phyloP scores from a whole-genome alignment of 2,329 filamentous ascomycete genomes.

The Aspergillus phoenicis region DNA sequence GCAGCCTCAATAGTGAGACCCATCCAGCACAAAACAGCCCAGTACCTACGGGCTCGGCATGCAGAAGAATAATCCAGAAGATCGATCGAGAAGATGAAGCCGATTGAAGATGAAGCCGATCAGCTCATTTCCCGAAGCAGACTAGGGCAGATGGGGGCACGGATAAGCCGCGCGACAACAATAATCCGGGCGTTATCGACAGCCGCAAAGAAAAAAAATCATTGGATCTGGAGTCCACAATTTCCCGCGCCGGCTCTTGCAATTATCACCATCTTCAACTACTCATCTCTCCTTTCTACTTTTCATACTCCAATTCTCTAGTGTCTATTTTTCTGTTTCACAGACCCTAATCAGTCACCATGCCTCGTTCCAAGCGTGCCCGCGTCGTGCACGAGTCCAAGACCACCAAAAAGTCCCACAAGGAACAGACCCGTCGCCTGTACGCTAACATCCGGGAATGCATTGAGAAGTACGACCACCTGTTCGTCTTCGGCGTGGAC shows the following conservation, averaged over 20 bases:
- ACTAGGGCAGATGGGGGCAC: conserved; percentile 29
- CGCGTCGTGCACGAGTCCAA: conserved; percentile 88
- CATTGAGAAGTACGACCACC: conserved; percentile 81
- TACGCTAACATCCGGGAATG: conserved; percentile 86
- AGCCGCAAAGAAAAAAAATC: conserved; percentile 35
- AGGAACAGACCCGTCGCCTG: conserved; percentile 82
- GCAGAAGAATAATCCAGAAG: neutral
- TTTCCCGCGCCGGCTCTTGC: conserved; percentile 22
- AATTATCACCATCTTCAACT: neutral
- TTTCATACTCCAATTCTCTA: neutral
- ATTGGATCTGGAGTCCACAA: conserved; percentile 26
- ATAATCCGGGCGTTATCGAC: conserved; percentile 43
- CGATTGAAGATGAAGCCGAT: conserved; percentile 12
- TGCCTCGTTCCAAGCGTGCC: conserved; percentile 96
- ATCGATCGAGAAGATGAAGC: conserved; percentile 7
- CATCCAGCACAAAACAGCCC: neutral
- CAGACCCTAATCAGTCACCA: conserved; percentile 47
- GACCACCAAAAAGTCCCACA: conserved; percentile 88
- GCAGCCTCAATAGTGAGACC: neutral
- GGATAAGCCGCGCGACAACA: conserved; percentile 43
- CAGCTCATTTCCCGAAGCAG: conserved; percentile 38
- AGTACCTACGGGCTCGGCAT: neutral
- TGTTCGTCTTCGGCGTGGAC: conserved; percentile 90
- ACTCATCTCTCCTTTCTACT: neutral
- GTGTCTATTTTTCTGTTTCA: neutral